These are phyloP conservation scores for Corinectria fuckeliana DNA, from an alignment of 2,329 filamentous ascomycete species.

Conservation along the genomic window DNA sequence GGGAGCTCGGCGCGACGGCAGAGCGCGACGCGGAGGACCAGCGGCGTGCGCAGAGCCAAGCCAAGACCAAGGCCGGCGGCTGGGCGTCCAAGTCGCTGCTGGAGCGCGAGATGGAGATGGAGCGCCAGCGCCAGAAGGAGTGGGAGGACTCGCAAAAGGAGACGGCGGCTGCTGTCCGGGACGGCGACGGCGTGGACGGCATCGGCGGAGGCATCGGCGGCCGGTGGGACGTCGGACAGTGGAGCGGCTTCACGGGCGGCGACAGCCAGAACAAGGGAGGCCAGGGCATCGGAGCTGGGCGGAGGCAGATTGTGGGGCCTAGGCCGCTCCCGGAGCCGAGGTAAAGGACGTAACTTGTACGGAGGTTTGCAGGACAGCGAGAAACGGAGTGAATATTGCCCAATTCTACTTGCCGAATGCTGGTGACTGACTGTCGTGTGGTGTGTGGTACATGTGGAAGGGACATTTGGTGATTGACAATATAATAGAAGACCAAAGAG, in stretches of 20 bases:
- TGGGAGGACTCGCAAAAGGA: slow-evolving; percentile 80
- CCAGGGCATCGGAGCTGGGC: slow-evolving; percentile 71
- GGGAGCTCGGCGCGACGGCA: slow-evolving; percentile 61
- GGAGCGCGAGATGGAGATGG: slow-evolving; percentile 82
- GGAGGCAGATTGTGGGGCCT: slow-evolving; percentile 81
- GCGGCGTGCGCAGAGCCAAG: slow-evolving; percentile 63
- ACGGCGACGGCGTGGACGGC: slow-evolving; percentile 63
- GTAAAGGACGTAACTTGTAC: slow-evolving; percentile 15
- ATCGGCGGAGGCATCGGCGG: slow-evolving; percentile 71
- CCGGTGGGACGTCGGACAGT: slow-evolving; percentile 79
- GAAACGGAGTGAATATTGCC: background rate
- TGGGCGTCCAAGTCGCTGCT: slow-evolving; percentile 74
- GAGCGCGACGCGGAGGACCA: slow-evolving; percentile 70
- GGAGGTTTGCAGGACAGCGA: background rate
- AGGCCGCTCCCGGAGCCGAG: slow-evolving; percentile 63
- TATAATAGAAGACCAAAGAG: background rate
- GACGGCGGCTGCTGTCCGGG: slow-evolving; percentile 61
- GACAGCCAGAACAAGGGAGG: slow-evolving; percentile 74
- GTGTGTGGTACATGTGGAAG: too few species aligned
- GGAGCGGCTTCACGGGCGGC: slow-evolving; percentile 76
- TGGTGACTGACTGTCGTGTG: background rate
- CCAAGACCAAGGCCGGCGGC: slow-evolving; percentile 66
- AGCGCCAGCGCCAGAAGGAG: slow-evolving; percentile 76
- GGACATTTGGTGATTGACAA: background rate
- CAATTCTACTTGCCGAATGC: background rate